phyloP scores from a whole-genome alignment of 768 basidiomycete species.

The Mycena alexandri region DNA sequence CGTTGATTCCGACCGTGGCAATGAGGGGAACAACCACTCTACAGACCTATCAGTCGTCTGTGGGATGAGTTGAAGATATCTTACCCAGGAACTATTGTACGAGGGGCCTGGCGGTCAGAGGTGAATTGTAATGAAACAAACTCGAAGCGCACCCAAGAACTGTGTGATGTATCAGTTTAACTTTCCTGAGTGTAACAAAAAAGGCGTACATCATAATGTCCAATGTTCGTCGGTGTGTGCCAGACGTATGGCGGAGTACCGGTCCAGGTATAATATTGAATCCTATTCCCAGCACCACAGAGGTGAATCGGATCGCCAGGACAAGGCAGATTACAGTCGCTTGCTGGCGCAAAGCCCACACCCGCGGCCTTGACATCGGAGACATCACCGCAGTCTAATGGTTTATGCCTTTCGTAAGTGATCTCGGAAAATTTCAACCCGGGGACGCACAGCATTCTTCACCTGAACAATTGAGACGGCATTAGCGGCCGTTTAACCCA shows the following conservation, averaged over 20 bases:
- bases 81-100: constrained; percentile 23
- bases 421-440: no score
- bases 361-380: constrained; percentile 61
- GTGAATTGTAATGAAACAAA: constrained; percentile 8
- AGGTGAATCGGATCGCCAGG: constrained; percentile 79
- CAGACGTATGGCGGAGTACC: constrained; percentile 66
- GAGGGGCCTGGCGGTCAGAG: neutral
- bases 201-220: constrained; percentile 71
- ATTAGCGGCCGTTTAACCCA: neutral
- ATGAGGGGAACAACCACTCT: constrained; percentile 83
- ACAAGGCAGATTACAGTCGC: constrained; percentile 67
- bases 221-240: constrained; percentile 74
- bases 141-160: constrained; percentile 59
- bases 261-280: constrained; percentile 69
- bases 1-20: constrained; percentile 83
- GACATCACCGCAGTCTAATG: constrained; percentile 77
- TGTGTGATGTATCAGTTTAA: constrained; percentile 36
- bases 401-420: neutral
- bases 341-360: constrained; percentile 54
- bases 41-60: neutral
- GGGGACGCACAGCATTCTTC: constrained; percentile 77
- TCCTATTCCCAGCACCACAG: constrained; percentile 71
- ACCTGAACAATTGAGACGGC: constrained; percentile 56
- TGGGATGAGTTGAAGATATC: neutral
- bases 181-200: neutral